Evolutionary conservation across 495 filamentous ascomycete genomes (phyloP), one percentile per base, ranked within the genome.

Genomic region (Penicillium steckii): DNA sequence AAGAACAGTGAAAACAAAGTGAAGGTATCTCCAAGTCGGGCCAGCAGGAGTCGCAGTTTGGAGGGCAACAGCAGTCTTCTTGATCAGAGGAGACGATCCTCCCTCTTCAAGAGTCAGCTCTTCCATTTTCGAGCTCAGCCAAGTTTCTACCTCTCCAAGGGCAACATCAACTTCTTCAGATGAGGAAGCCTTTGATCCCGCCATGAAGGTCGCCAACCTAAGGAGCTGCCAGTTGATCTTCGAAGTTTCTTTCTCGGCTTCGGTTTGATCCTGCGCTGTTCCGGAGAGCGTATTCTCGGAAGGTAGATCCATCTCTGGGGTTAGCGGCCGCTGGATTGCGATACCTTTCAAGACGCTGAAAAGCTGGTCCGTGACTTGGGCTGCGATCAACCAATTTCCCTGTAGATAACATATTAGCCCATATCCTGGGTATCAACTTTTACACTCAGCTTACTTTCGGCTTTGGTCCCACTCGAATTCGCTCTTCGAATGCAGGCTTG

Each of bases 21-120:
- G 75, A 48, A 77, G 62, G 46, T 67, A 75, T 54, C 52, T 59
- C 75, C 75, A 78, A 8, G 68, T 66, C 8, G 73, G 69, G 6
- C 67, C 71, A 27, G 54, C 60, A n/a, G 67, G 64, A n/a, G 40
- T 52, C 9, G 56, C 58, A 3, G 58, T 17, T 18, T 38, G 44
- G 8, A 73, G 51, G 17, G 41, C 55, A 7, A 75, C 48, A 1
- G 66, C 51, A 1, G 62, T 75, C 13, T 52, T 45, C 8, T 52
- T 56, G 6, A 71, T 46, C 25, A 70, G 22, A 3, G 59, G 47
- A 3, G 69, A 70, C n/a, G 8, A 51, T 25, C 5, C 56, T 57
- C 5, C 44, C 35, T 63, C 61, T 17, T 55, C 48, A 8, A 56
- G 49, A 29, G 62, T 43, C 3, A 76, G 45, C 15, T 59, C 46